phyloP scores from a whole-genome alignment of 805 yeast species.

The Barnettozyma sp. region DNA sequence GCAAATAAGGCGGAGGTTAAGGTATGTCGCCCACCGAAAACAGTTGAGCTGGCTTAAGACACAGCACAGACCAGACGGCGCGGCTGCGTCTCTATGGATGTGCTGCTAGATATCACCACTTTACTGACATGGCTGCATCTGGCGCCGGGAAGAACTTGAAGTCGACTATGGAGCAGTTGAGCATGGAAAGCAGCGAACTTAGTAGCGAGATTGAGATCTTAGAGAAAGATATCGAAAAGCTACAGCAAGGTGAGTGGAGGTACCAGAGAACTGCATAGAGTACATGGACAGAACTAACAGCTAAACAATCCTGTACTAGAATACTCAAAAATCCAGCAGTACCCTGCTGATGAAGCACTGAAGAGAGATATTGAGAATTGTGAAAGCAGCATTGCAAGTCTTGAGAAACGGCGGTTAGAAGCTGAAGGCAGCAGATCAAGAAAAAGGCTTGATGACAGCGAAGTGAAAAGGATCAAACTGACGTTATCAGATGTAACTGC shows the following conservation, averaged over 20 bases:
- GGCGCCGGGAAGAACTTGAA: constrained; percentile 1
- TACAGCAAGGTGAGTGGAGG: constrained; percentile 7
- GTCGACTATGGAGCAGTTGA: neutral
- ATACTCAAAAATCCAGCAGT: constrained; percentile 8
- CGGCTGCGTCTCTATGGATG: too few species aligned
- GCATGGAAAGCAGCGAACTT: neutral
- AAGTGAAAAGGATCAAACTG: constrained; percentile 8
- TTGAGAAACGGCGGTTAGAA: constrained; percentile 7
- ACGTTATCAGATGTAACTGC: constrained; percentile 4
- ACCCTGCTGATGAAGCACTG: constrained; percentile 14
- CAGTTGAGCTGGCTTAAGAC: too few species aligned
- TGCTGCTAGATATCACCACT: neutral
- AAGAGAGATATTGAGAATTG: constrained; percentile 2
- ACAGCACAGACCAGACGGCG: too few species aligned
- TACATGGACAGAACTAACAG: too few species aligned
- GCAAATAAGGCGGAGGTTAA: constrained; percentile 30
- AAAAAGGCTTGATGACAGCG: constrained; percentile 7
- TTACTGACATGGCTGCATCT: too few species aligned
- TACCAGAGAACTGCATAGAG: too few species aligned
- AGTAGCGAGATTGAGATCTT: neutral
- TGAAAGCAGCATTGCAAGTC: constrained; percentile 2
- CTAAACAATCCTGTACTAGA: too few species aligned
- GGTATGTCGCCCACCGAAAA: too few species aligned
- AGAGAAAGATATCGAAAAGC: neutral
- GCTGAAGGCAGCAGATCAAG: constrained; percentile 4